phyloP scores from a whole-genome alignment of 441 rosid genomes.

The Iberis amara region DNA sequence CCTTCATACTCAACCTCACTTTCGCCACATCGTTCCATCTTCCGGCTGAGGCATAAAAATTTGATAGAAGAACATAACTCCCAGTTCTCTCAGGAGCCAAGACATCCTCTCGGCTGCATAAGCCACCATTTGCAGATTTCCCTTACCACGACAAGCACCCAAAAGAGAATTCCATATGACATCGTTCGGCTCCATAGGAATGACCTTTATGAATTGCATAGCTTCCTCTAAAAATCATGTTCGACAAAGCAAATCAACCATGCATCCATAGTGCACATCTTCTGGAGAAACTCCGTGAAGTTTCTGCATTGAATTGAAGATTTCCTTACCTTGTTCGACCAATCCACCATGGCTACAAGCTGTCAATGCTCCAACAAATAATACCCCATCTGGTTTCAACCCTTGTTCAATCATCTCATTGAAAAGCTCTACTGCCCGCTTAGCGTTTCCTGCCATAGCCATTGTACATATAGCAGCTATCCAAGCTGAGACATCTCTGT shows the following conservation, averaged over 20 bases:
- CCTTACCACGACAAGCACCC: constrained; percentile 47
- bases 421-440: constrained; percentile 41
- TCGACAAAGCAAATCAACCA: constrained; percentile 61
- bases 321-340: constrained; percentile 40
- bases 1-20: constrained; percentile 49
- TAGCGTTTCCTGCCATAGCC: constrained; percentile 50
- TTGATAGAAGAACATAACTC: constrained; percentile 48
- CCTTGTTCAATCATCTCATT: constrained; percentile 41
- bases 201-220: constrained; percentile 37
- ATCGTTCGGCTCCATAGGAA: constrained; percentile 55
- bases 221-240: constrained; percentile 52
- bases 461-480: constrained; percentile 54
- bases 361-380: constrained; percentile 41
- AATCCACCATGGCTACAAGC: constrained; percentile 58
- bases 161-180: constrained; percentile 58
- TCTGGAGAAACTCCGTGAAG: constrained; percentile 38
- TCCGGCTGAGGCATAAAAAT: constrained; percentile 50
- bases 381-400: constrained; percentile 44
- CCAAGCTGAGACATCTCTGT: constrained; percentile 59
- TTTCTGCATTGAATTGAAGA: constrained; percentile 50
- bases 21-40: constrained; percentile 49
- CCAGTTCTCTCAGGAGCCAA: constrained; percentile 40
- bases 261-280: constrained; percentile 58
- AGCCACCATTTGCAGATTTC: constrained; percentile 40
- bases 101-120: constrained; percentile 44